Evolutionary conservation across 306 rosid genomes (phyloP), one percentile per base, ranked within the genome.

Genomic region (Cyamopsis tetragonoloba): DNA sequence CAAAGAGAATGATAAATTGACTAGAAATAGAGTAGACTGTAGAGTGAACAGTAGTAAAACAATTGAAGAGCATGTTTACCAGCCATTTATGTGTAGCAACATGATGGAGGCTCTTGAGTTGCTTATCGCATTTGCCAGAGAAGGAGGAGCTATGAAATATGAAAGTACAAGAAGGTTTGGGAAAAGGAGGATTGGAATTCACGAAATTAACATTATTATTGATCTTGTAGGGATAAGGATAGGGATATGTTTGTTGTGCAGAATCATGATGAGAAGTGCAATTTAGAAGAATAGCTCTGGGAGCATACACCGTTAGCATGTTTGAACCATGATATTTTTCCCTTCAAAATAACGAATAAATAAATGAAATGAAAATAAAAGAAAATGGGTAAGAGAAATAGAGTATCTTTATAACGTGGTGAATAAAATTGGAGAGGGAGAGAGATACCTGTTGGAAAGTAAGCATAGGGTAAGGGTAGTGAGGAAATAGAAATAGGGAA

Each of bases 301-400:
- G 71, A 86, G 87, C 80, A 79, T 78, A 75, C 66, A 79, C 77
- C 76, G 63, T 87, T 88, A 89, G 28, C 96, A 92, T 89, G 89
- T 68, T 70, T 85, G 84, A 72, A 89, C 92, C 96, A 89, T 89
- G 53, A 81, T 86, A 75, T 48, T 62, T 17, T 10, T 18, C 38
- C 88, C 89, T 86, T 81, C 74, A 48, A 53, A 43, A 59, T 58
- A 12, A 34, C 3, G 27, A 62, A 56, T 30, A 35, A 74, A 30
- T 44, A 37, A 20, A 30, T 28, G 23, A 10, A 48, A 9, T n/a
- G n/a, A 44, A 11, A 1, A 57, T 4, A 48, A 62, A 23, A 39
- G 0, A 37, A 14, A 6, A 19, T 2, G n/a, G 48, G 24, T 27
- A 56, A 32, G 8, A 27, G 12, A 18, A 72, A 39, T 8, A 56